Evolutionary conservation across 805 yeast species (phyloP), one percentile per base, ranked within the genome.

Genomic region (Pichia deserticola): DNA sequence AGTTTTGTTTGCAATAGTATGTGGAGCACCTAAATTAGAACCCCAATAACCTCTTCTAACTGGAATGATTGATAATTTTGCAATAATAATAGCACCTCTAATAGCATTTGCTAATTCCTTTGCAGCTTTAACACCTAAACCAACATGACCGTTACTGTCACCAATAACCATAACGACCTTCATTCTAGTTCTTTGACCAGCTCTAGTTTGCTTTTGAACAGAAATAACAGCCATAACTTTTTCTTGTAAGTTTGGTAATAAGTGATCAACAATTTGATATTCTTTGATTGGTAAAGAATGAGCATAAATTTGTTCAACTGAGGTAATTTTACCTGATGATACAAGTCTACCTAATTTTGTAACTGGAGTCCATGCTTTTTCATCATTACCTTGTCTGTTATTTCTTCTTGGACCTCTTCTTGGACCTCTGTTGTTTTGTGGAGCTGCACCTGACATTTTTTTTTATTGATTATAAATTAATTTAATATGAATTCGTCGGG

Each of bases 1-100:
- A 74, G 90, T 89, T 89, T 93, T 93, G 78, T 84, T 77, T 70
- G 97, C 92, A 72, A 92, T 85, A 64, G 99, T 87, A 86, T 93
- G 99, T 72, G 99, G 99, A 77, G 87, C 86, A 85, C 99, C 99
- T 77, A 93, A 87, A 84, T 89, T 89, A 75, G 96, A 78, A 79
- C 99, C 99, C 99, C 99, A 93, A 93, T 93, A 93, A 82, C 99
- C 99, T 85, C 99, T 89, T 86, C 99, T 92, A 81, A 93, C 92
- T 74, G 99, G 99, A 74, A 93, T 89, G 77, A 93, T 86, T 65
- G 97, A 86, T 72, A 93, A 84, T 84, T 93, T 93, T 76, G 99
- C 99, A 73, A 93, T 89, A 83, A 89, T 83, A 81, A 93, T 92
- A 69, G 98, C 99, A 68, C 98, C 97, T 81, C 96, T 89, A 82